Conservation (phyloP, 352 stramenopile species). For the Lagenidium giganteum region DNA sequence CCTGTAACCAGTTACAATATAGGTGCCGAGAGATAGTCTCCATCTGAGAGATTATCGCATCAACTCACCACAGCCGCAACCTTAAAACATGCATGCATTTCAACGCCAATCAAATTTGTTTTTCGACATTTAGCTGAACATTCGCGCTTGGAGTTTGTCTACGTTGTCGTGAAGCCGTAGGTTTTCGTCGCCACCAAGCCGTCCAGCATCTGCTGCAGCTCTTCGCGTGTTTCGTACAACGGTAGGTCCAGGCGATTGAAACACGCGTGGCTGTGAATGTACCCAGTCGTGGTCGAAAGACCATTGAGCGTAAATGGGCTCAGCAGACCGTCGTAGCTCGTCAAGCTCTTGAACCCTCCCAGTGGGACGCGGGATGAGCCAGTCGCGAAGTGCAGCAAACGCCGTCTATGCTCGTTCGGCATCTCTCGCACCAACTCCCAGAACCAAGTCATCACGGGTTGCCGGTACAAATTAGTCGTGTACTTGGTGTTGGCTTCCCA, state of each 20-base stretch:
- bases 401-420: conserved; percentile 19
- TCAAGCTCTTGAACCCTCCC: conserved; percentile 16
- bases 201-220: too few species aligned
- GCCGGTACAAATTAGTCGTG: conserved; percentile 26
- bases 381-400: conserved; percentile 16
- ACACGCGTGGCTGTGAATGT: conserved; percentile 22
- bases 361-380: conserved; percentile 27
- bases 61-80: too few species aligned
- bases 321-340: conserved; percentile 13
- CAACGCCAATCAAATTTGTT: too few species aligned
- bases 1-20: too few species aligned
- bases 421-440: conserved; percentile 70
- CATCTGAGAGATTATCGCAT: too few species aligned
- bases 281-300: conserved; percentile 1
- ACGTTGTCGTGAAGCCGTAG: too few species aligned
- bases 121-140: too few species aligned
- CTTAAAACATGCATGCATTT: too few species aligned
- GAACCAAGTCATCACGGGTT: conserved; percentile 78
- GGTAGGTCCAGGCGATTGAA: conserved; percentile 81
- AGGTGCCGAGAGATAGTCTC: too few species aligned
- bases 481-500: conserved; percentile 77
- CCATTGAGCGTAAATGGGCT: conserved; percentile 18
- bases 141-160: too few species aligned
- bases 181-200: too few species aligned
- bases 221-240: too few species aligned